Conservation (phyloP, 768 basidiomycete species). For the Xerocomus brunneocitrinus region DNA sequence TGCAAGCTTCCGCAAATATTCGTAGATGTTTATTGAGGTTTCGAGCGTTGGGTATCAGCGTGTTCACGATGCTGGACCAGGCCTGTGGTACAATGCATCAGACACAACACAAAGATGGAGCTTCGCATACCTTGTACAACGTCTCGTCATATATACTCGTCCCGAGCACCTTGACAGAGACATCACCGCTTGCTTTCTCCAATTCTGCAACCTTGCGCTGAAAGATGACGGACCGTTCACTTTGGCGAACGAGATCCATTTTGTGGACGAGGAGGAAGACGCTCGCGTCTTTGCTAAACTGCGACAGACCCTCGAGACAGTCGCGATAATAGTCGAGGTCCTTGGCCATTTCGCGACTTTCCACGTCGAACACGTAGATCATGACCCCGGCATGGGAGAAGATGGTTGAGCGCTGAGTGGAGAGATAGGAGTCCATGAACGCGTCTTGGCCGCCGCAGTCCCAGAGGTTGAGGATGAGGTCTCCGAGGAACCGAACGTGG, state of each 20-base stretch:
- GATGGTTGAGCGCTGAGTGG: conserved; percentile 86
- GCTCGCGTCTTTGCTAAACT: conserved; percentile 75
- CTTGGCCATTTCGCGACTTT: conserved; percentile 75
- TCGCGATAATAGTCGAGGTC: conserved; percentile 92
- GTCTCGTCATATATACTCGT: conserved; percentile 98
- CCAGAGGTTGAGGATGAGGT: conserved; percentile 95
- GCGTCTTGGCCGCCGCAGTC: conserved; percentile 98
- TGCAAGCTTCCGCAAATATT: conserved; percentile 81
- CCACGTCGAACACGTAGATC: conserved; percentile 98
- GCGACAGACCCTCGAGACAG: conserved; percentile 77
- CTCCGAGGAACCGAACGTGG: conserved; percentile 94
- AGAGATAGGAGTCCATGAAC: conserved; percentile 96
- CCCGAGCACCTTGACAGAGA: conserved; percentile 69
- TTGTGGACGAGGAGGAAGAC: conserved; percentile 94
- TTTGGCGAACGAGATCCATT: conserved; percentile 85
- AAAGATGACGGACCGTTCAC: conserved; percentile 52
- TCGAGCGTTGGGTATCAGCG: conserved; percentile 91
- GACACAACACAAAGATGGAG: conserved; percentile 5
- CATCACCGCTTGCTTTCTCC: conserved; percentile 59
- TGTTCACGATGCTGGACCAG: conserved; percentile 97
- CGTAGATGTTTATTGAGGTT: conserved; percentile 83
- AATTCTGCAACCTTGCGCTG: conserved; percentile 73
- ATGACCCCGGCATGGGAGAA: conserved; percentile 96
- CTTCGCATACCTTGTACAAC: conserved; percentile 71
- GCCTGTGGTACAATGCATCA: conserved; percentile 51